Base-by-base conservation (phyloP, 768 basidiomycete species). In the Leucosporidium scottii region DNA sequence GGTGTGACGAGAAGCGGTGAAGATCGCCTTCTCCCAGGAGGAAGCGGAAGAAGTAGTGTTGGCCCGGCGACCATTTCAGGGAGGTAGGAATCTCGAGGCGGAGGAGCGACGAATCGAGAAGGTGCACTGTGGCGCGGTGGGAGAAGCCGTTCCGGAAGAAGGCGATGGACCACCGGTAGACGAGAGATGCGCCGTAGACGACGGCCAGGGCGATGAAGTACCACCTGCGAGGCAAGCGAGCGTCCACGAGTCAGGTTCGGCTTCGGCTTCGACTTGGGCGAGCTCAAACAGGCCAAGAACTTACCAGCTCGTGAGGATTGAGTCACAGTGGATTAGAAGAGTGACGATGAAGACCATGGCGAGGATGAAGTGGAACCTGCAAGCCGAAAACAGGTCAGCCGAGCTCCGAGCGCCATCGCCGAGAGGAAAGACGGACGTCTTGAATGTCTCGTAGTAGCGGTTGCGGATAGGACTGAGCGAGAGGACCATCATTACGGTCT, bases 311-410 rank as follows among this genome's bases (percentile, higher is more conserved):
- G 59, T 60, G 7, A 62, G 60, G 23, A 57, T 50, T 4, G 36
- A 60, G 58, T 72, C 69, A 48, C 69, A 73, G 65, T 75, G 74
- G 12, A 69, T 44, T 51, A 71, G 73, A 64, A 75, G 71, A 57
- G 69, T 66, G n/a, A 59, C 69, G 25, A 66, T 68, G 68, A 75
- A 75, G 57, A 73, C 30, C 36, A 67, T 48, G 39, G 64, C 68
- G 12, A 57, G 21, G 18, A 57, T 34, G 30, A 57, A 57, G 55
- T 57, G 55, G 17, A 57, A 34, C 4, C 55, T 36, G 55, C 27
- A 21, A 6, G 25, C 15, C 1, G 1, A 5, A 13, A 54, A 4
- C 13, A 9, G 50, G 50, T 51, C 50, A 51, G 50, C 21, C 50
- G 50, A 51, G 50, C 8, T 5, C 25, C 8, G 21, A 27, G 50